Evolutionary conservation across 169 alveolate species (phyloP), one percentile per base, ranked within the genome.

Genomic region (Plasmodium billcollinsi): DNA sequence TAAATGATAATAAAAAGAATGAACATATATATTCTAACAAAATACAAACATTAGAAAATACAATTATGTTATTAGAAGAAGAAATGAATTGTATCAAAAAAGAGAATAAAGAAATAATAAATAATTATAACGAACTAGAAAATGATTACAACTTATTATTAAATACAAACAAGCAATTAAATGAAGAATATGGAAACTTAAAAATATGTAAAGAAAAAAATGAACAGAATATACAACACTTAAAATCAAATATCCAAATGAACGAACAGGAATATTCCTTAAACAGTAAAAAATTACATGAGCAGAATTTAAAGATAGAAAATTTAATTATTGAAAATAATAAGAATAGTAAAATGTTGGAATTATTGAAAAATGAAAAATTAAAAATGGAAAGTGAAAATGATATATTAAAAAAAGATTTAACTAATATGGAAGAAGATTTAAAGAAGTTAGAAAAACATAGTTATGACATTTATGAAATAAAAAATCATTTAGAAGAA

Each of bases 381-480:
- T 1, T 29, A 20, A 86, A 86, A 62, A 65, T 86, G 7, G 86
- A 72, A 72, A 63, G 63, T 45, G 92, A 86, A 86, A 86, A 86
- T 86, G 39, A n/a, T 24, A 20, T 72, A 11, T 72, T 86, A 43
- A 86, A 86, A 39, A 86, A 86, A 72, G 70, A 86, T 72, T 56
- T 86, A 52, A 18, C 21, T 33, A 59, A 45, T 33, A n/a, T 49
- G 29, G 71, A 86, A 29, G 92, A 86, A 12, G 73, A 72, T 18
- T 86, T 86, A 47, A 86, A 86, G 73, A 58, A 74, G 15, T 61
- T 86, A 12, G 88, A 86, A 59, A 71, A 86, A 58, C 18, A 86
- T 58, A 86, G 92, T 74, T 86, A 61, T 65, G 92, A 86, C 49
- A 86, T 72, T 33, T 86, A 86, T 73, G 92, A 86, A 61, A 86